These are phyloP conservation scores for Xylaria sp. DNA, from an alignment of 495 filamentous ascomycete genomes.

Conservation along the genomic window DNA sequence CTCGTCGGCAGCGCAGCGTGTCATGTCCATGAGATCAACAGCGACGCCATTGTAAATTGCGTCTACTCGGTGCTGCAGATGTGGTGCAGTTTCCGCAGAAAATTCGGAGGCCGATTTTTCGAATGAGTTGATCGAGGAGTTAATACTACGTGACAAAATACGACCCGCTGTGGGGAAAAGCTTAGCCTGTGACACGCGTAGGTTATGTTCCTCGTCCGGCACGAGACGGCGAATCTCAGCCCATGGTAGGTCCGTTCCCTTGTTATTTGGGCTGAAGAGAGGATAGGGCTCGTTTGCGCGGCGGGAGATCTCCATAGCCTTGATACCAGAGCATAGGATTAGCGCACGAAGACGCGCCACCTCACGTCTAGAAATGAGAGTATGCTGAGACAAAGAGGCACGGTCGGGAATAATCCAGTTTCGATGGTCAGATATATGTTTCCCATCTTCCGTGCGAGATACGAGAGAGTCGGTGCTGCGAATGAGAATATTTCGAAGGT, in stretches of 20 bases:
- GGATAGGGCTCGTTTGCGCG: slow-evolving; percentile 60
- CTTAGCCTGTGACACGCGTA: slow-evolving; percentile 62
- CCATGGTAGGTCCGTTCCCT: slow-evolving; percentile 36
- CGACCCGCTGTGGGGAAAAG: slow-evolving; percentile 75
- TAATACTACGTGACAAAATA: slow-evolving; percentile 63
- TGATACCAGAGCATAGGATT: slow-evolving; percentile 82
- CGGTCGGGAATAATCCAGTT: slow-evolving; percentile 79
- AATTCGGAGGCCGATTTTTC: slow-evolving; percentile 59
- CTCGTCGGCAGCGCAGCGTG: slow-evolving; percentile 71
- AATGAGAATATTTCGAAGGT: slow-evolving; percentile 38
- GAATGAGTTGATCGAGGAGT: slow-evolving; percentile 59
- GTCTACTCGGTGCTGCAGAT: slow-evolving; percentile 47
- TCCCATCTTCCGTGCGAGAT: slow-evolving; percentile 22
- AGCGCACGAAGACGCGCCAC: slow-evolving; percentile 76
- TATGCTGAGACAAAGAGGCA: slow-evolving; percentile 47
- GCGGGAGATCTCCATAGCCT: slow-evolving; percentile 77
- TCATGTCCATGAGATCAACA: slow-evolving; percentile 58
- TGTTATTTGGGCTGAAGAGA: slow-evolving; percentile 30
- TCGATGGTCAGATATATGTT: slow-evolving; percentile 52
- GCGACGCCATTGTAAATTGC: slow-evolving; percentile 43
- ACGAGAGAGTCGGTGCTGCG: slow-evolving; percentile 13
- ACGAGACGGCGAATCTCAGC: slow-evolving; percentile 44
- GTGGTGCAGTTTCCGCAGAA: slow-evolving; percentile 38
- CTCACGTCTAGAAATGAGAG: slow-evolving; percentile 65
- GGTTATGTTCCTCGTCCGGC: slow-evolving; percentile 45